Evolutionary conservation across 257 asterid species (phyloP).

Genomic region (Gentiana straminea): DNA sequence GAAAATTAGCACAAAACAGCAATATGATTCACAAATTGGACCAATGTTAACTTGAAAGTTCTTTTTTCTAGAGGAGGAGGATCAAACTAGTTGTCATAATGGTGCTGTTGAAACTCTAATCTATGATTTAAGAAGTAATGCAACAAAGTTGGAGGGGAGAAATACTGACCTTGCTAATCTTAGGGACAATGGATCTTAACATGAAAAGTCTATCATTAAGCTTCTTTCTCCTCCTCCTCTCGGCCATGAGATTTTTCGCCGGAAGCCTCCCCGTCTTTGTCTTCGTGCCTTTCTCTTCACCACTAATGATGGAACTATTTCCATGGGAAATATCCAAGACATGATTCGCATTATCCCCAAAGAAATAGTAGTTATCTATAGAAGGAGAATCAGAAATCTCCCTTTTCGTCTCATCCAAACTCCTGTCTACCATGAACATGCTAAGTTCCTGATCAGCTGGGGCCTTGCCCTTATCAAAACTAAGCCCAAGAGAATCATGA

Average conservation of each 20-base stretch:
- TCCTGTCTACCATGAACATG: background rate
- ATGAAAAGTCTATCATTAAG: conserved; percentile 67
- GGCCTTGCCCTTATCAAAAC: conserved; percentile 5
- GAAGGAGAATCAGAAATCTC: background rate
- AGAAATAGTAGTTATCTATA: conserved; percentile 7
- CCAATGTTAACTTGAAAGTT: too few species aligned
- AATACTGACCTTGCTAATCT: conserved; percentile 56
- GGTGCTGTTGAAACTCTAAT: too few species aligned
- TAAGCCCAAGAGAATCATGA: conserved; percentile 3
- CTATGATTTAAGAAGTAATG: too few species aligned
- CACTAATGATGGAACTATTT: conserved; percentile 7
- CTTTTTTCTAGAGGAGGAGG: too few species aligned
- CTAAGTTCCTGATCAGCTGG: conserved; percentile 2
- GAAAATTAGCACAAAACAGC: too few species aligned
- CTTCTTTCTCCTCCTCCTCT: conserved; percentile 69
- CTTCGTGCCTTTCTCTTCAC: conserved; percentile 1
- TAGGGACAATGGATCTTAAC: conserved; percentile 71
- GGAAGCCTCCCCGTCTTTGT: conserved; percentile 46
- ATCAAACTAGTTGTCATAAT: too few species aligned
- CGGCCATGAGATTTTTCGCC: conserved; percentile 72
- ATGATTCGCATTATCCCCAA: conserved; percentile 6
- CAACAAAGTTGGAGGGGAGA: background rate
- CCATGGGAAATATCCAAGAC: conserved; percentile 10
- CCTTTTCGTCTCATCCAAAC: conserved; percentile 1
- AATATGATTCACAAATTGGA: too few species aligned